Evolutionary conservation across 129 eudicot genomes (phyloP).

Genomic region (Smallanthus sonchifolius): DNA sequence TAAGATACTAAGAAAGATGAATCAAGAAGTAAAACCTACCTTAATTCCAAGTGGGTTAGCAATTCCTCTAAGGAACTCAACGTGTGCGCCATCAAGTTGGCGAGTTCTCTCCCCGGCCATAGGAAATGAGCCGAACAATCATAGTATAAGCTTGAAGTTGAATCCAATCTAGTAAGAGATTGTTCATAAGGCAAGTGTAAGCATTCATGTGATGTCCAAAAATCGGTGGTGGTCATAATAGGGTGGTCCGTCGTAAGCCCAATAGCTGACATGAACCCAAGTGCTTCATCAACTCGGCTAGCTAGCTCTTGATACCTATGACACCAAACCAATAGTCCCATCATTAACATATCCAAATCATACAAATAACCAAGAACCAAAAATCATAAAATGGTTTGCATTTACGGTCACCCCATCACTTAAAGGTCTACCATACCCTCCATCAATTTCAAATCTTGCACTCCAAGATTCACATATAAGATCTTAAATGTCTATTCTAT

Average conservation of each 20-base stretch:
- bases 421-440: no score
- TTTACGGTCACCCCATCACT: neutral
- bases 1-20: neutral
- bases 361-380: neutral
- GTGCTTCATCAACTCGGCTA: conserved; percentile 88
- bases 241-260: conserved; percentile 90
- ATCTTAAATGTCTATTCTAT: neutral
- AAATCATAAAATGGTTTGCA: neutral
- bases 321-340: conserved; percentile 1
- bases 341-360: neutral
- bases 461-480: neutral
- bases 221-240: conserved; percentile 78
- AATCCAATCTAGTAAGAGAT: conserved; percentile 75
- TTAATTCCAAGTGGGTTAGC: conserved; percentile 93
- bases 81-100: conserved; percentile 92
- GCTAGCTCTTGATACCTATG: conserved; percentile 89
- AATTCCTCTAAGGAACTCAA: conserved; percentile 84
- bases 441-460: no score
- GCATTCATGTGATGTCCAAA: conserved; percentile 95
- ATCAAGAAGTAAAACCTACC: no score
- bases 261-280: conserved; percentile 90
- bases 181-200: conserved; percentile 87
- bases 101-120: conserved; percentile 95
- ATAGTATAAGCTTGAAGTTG: conserved; percentile 75
- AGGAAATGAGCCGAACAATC: conserved; percentile 91